phyloP scores from a whole-genome alignment of 208 protist genomes.

The Borovskyia barvae region DNA sequence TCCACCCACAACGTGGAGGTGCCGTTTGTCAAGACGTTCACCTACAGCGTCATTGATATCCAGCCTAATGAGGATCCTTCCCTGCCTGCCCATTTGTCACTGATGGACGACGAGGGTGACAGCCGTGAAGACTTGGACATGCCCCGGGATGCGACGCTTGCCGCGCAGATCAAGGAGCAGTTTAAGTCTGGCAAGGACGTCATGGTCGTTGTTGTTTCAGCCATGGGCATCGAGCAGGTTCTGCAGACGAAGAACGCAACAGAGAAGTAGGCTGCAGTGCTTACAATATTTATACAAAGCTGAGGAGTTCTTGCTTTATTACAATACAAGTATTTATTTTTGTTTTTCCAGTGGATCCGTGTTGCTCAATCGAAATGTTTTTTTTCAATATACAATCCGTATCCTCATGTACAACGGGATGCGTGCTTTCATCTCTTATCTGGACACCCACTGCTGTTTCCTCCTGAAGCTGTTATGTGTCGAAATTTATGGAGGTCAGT shows the following conservation, averaged over 20 bases:
- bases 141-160: slow-evolving; percentile 88
- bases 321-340: no score
- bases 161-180: slow-evolving; percentile 82
- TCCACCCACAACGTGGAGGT: slow-evolving; percentile 97
- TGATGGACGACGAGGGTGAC: slow-evolving; percentile 92
- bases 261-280: slow-evolving; percentile 42
- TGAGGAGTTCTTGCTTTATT: no score
- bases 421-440: no score
- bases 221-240: slow-evolving; percentile 95
- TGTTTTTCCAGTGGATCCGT: no score
- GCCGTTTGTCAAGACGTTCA: slow-evolving; percentile 93
- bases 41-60: slow-evolving; percentile 94
- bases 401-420: no score
- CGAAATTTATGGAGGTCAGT: no score
- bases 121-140: slow-evolving; percentile 95
- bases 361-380: no score
- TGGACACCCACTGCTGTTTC: no score
- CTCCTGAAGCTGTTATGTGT: no score
- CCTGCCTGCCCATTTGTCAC: slow-evolving; percentile 65
- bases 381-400: no score
- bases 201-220: slow-evolving; percentile 89
- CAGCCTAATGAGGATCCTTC: slow-evolving; percentile 81
- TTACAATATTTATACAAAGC: no score
- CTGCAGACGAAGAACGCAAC: slow-evolving; percentile 91
- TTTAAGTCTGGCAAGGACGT: slow-evolving; percentile 95